phyloP scores from a whole-genome alignment of 495 filamentous ascomycete genomes.

The Podospora tetraspora region DNA sequence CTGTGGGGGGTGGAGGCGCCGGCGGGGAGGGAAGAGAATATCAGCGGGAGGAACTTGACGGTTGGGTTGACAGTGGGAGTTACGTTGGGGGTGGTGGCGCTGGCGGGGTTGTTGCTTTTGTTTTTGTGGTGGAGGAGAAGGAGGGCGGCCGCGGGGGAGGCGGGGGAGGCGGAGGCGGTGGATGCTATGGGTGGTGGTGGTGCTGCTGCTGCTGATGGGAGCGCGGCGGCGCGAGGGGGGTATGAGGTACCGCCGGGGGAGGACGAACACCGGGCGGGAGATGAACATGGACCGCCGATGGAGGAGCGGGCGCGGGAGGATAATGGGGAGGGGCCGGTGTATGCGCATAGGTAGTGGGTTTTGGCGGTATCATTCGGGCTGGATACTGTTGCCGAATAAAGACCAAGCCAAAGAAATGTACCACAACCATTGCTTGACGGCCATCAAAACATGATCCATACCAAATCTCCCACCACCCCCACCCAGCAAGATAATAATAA shows the following conservation, averaged over 20 bases:
- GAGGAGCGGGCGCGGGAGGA: background rate
- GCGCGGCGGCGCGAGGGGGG: too few relatives aligned
- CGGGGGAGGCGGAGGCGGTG: background rate
- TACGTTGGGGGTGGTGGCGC: background rate
- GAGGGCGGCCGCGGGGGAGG: background rate
- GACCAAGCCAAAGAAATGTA: background rate
- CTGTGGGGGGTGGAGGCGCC: too few relatives aligned
- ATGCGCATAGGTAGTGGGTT: background rate
- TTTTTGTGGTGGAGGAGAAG: conserved; percentile 5
- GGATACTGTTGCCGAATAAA: background rate
- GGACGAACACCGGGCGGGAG: background rate
- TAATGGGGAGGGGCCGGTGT: background rate
- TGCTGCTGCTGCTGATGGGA: too few relatives aligned
- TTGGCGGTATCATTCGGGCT: background rate
- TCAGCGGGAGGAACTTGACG: background rate
- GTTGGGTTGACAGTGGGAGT: conserved; percentile 14
- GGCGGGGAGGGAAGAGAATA: background rate
- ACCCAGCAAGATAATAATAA: too few relatives aligned
- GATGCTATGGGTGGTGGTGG: too few relatives aligned
- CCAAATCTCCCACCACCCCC: background rate
- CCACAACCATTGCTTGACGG: too few relatives aligned
- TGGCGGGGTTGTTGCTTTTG: background rate
- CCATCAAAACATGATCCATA: background rate
- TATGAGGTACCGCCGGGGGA: too few relatives aligned
- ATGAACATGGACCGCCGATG: background rate